These are phyloP conservation scores for Cladosporium sp. DNA, from an alignment of 2,329 filamentous ascomycete genomes.

Conservation along the genomic window DNA sequence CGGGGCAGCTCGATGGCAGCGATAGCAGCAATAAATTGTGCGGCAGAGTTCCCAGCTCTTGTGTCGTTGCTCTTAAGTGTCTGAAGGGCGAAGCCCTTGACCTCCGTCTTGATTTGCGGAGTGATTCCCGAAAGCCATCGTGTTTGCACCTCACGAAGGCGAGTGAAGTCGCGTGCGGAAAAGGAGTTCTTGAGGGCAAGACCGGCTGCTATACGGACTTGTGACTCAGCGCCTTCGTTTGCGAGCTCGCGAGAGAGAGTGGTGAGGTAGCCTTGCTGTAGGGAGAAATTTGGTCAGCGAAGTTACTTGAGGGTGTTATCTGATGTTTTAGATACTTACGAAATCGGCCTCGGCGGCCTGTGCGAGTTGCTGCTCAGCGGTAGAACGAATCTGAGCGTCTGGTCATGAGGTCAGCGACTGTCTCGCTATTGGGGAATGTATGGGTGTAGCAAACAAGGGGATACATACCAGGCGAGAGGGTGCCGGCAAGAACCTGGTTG, in stretches of 20 bases:
- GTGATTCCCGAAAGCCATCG: constrained; percentile 89
- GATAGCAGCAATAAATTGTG: constrained; percentile 93
- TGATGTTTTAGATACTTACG: constrained; percentile 54
- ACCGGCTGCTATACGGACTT: constrained; percentile 90
- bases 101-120: constrained; percentile 73
- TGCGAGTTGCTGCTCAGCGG: constrained; percentile 88
- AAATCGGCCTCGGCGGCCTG: constrained; percentile 94
- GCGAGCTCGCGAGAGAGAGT: constrained; percentile 91
- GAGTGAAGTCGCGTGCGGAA: constrained; percentile 81
- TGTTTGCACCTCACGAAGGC: constrained; percentile 83
- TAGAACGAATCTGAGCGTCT: constrained; percentile 88
- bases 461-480: constrained; percentile 81
- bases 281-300: constrained; percentile 13
- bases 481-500: constrained; percentile 95
- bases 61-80: constrained; percentile 75
- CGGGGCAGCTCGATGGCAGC: constrained; percentile 91
- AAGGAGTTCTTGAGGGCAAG: constrained; percentile 98
- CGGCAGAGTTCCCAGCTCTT: constrained; percentile 81
- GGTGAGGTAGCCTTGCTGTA: constrained; percentile 82
- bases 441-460: not conserved
- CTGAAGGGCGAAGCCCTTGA: constrained; percentile 87
- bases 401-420: constrained; percentile 26
- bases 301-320: constrained; percentile 7
- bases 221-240: constrained; percentile 76
- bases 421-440: not conserved